Evolutionary conservation across 2,329 filamentous ascomycete species (phyloP).

Genomic region (Sporothrix inflata): DNA sequence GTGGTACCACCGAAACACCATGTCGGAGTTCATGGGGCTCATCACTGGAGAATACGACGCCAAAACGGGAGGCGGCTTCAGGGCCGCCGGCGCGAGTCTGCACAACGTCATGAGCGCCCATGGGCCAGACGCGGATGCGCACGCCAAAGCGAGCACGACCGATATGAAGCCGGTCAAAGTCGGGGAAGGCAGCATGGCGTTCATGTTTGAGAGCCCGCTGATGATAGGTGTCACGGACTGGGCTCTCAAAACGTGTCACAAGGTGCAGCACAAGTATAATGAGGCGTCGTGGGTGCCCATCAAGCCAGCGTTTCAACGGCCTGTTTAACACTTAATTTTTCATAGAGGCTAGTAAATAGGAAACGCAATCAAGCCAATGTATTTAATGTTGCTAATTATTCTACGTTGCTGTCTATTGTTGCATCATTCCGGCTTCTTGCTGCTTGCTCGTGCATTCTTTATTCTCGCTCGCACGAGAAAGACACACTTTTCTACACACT

Average conservation of each 20-base stretch:
- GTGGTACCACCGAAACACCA: conserved; percentile 72
- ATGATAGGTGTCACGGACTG: conserved; percentile 75
- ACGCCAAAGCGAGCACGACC: conserved; percentile 58
- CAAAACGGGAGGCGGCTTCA: conserved; percentile 61
- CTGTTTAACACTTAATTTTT: no score
- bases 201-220: conserved; percentile 70
- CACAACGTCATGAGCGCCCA: conserved; percentile 74
- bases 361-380: no score
- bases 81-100: conserved; percentile 60
- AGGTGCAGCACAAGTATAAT: conserved; percentile 70
- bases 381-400: no score
- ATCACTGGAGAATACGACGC: conserved; percentile 63
- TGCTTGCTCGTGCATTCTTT: no score
- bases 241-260: conserved; percentile 56
- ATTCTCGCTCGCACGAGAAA: no score
- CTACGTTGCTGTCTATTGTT: no score
- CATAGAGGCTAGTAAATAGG: no score
- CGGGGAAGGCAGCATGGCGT: conserved; percentile 64
- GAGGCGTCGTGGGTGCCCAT: no score
- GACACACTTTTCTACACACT: no score
- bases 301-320: no score
- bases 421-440: no score
- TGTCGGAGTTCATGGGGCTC: conserved; percentile 67
- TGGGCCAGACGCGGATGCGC: conserved; percentile 61
- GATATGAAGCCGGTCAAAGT: conserved; percentile 56